phyloP scores from a whole-genome alignment of 345 rosid species.

The Populus simonii region DNA sequence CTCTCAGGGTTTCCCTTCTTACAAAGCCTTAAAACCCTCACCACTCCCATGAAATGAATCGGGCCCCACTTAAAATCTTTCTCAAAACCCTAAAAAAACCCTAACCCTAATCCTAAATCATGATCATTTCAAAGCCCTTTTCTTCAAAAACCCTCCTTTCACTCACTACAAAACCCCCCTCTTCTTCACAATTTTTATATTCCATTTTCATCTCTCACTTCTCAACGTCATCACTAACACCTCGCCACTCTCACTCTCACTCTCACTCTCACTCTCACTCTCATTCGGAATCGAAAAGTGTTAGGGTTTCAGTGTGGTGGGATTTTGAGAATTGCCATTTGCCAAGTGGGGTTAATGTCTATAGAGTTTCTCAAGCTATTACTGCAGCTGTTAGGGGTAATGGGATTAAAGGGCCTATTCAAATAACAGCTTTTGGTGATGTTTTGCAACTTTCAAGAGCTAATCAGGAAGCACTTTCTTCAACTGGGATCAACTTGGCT shows the following conservation, averaged over 20 bases:
- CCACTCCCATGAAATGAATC: neutral
- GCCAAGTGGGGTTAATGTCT: conserved; percentile 60
- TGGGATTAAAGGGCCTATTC: conserved; percentile 81
- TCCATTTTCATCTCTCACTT: neutral
- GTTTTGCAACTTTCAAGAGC: conserved; percentile 56
- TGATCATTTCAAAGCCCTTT: conserved; percentile 25
- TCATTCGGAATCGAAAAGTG: conserved; percentile 33
- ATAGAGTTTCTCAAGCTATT: conserved; percentile 50
- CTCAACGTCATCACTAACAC: conserved; percentile 13
- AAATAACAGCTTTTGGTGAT: conserved; percentile 81
- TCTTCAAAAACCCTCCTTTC: conserved; percentile 25
- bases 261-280: too few species aligned
- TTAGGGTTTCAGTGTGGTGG: conserved; percentile 90
- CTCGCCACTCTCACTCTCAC: conserved; percentile 28
- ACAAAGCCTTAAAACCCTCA: conserved; percentile 3
- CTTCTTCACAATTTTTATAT: conserved; percentile 9
- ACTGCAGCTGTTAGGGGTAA: conserved; percentile 56
- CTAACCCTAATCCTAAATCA: neutral
- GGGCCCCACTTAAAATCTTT: neutral
- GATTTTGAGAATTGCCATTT: conserved; percentile 83
- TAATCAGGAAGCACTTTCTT: conserved; percentile 70
- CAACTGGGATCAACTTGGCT: conserved; percentile 65
- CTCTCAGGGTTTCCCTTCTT: neutral
- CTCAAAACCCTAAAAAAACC: neutral
- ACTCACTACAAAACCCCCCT: neutral